These are phyloP conservation scores for Conticribra weissflogii DNA, from an alignment of 108 stramenopile species.

Conservation along the genomic window DNA sequence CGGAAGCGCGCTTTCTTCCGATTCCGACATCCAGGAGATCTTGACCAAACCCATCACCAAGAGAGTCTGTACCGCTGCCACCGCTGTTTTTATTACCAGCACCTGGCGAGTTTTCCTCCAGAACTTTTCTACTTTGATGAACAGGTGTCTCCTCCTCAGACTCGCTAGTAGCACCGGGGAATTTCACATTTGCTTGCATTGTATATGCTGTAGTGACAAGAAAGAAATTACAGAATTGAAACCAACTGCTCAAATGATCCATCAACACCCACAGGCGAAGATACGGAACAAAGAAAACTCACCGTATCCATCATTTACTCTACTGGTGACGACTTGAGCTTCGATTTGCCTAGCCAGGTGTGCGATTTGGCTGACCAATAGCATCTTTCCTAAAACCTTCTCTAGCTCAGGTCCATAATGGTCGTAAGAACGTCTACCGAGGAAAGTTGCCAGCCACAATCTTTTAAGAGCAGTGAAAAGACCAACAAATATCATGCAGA, in stretches of 20 bases:
- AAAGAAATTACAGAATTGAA: not conserved
- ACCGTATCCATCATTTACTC: conserved; percentile 10
- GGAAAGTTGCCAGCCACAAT: conserved; percentile 58
- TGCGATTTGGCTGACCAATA: conserved; percentile 59
- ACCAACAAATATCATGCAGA: conserved; percentile 51
- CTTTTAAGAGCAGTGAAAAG: conserved; percentile 66
- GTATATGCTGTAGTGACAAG: conserved; percentile 15
- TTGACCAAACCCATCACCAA: conserved; percentile 31
- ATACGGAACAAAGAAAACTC: too few relatives aligned
- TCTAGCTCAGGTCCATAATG: conserved; percentile 62
- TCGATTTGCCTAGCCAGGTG: conserved; percentile 42
- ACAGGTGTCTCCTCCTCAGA: conserved; percentile 25
- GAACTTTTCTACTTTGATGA: not conserved
- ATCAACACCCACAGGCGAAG: too few relatives aligned
- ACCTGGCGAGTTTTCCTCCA: not conserved
- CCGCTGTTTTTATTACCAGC: not conserved
- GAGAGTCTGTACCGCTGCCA: too few relatives aligned
- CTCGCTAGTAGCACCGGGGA: conserved; percentile 25
- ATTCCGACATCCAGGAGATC: conserved; percentile 18
- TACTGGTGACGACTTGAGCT: conserved; percentile 11
- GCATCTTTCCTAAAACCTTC: conserved; percentile 62
- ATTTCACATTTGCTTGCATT: conserved; percentile 12
- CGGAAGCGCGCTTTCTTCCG: conserved; percentile 1
- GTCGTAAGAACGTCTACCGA: conserved; percentile 56
- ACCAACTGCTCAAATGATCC: not conserved